Conservation (phyloP, 805 yeast genomes). For the Hanseniaspora occidentalis region DNA sequence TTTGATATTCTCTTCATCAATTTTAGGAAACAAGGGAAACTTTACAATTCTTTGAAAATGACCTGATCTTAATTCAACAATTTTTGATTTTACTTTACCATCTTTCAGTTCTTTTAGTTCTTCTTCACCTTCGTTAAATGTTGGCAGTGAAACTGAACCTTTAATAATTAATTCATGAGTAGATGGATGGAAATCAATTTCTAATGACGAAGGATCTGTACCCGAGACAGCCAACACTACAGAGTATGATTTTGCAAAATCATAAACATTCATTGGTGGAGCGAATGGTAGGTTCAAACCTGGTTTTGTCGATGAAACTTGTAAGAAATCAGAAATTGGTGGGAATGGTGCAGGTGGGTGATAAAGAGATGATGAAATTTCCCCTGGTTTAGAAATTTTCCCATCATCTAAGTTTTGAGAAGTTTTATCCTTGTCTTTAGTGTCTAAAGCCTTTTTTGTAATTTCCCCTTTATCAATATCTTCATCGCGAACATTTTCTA, state of each 20-base stretch:
- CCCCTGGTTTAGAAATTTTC: too few relatives aligned
- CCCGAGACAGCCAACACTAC: constrained; percentile 48
- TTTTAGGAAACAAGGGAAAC: constrained; percentile 40
- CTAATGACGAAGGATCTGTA: constrained; percentile 38
- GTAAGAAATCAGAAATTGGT: constrained; percentile 28
- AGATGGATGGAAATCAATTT: constrained; percentile 47
- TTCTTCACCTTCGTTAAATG: not conserved
- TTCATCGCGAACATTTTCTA: too few relatives aligned
- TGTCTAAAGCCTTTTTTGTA: too few relatives aligned
- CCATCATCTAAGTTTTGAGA: constrained; percentile 3
- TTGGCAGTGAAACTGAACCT: constrained; percentile 24
- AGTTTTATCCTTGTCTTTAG: constrained; percentile 1
- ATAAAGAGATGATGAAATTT: too few relatives aligned
- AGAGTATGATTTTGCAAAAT: constrained; percentile 31
- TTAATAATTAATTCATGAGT: constrained; percentile 39
- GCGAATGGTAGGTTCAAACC: constrained; percentile 36
- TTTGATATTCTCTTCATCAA: constrained; percentile 39
- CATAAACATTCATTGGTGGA: constrained; percentile 49
- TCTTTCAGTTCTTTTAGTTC: constrained; percentile 15
- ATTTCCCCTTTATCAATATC: too few relatives aligned
- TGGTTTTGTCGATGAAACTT: constrained; percentile 33
- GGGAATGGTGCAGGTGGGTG: constrained; percentile 20
- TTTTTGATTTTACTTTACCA: constrained; percentile 21
- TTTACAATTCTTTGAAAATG: constrained; percentile 44
- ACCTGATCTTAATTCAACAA: constrained; percentile 45